Base-by-base conservation (phyloP, 805 yeast species). In the Metschnikowia dekortorum region DNA sequence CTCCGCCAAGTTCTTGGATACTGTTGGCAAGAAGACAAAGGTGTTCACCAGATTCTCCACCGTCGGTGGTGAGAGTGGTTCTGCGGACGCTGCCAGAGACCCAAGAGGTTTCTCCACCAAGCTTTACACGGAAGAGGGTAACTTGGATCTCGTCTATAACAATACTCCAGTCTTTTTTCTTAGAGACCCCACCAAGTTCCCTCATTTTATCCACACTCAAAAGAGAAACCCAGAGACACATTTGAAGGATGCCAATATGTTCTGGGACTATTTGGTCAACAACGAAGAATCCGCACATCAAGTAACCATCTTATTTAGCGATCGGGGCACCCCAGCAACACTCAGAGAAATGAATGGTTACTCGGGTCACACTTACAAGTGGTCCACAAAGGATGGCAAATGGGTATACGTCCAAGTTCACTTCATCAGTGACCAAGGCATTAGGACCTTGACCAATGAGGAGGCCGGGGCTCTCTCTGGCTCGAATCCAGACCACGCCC, bases 131-230 rank as follows among this genome's bases (percentile, higher is more conserved):
- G 87, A 87, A 64, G 88, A 87, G 70, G 94, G 95, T 61, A 84
- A 85, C 73, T 77, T 84, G 69, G 96, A 87, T 71, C 82, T 85
- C 73, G 96, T 87, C 28, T 85, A 84, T 73, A 88, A 87, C 77
- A 87, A 88, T 71, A 87, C 94, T 30, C 96, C 96, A 10, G 79
- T 88, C 50, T 88, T 88, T 70, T 88, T 88, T 73, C 71, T 88
- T 56, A 82, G 96, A 73, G 95, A 89, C 67, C 90, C 92, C 47
- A 75, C 84, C 52, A 87, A 89, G 74, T 89, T 88, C 75, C 94
- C 95, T 44, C 88, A 84, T 63, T 87, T 88, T 64, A 88, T 88
- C 64, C 96, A 89, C 70, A 85, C 96, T 18, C 96, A 89, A 69
- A 87, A 88, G 82, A 80, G 95, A 73, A 79, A 85, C 71, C 94